Percentiles rank a stretch among this genome's conserved stretches.
These are phyloP conservation scores for Piper longum DNA, from an alignment of 164 flowering plant genomes.

Conservation along the genomic window DNA sequence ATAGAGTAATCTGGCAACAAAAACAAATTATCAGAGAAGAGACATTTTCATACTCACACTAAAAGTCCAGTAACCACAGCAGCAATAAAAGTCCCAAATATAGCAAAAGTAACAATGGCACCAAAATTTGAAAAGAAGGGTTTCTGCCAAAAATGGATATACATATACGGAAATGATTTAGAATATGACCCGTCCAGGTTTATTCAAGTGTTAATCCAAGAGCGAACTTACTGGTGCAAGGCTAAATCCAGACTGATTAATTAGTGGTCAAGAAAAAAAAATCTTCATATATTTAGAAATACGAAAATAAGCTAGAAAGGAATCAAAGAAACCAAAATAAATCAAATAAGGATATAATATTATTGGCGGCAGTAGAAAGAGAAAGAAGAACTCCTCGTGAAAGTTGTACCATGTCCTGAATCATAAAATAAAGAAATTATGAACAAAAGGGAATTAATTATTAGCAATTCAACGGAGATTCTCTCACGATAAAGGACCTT, in stretches of 20 bases:
- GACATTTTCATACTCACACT: constrained; percentile 43
- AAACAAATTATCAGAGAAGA: not conserved
- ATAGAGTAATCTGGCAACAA: not conserved
- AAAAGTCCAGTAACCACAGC: constrained; percentile 80
- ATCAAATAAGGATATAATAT: constrained; percentile 78
- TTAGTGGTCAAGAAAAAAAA: constrained; percentile 49
- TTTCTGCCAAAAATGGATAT: constrained; percentile 38
- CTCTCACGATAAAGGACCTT: constrained; percentile 28
- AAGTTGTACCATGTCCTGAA: constrained; percentile 94
- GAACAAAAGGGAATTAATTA: not conserved
- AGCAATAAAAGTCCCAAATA: constrained; percentile 82
- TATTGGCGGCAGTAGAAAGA: constrained; percentile 86
- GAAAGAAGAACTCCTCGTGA: constrained; percentile 94
- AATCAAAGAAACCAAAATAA: not conserved
- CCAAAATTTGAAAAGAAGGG: constrained; percentile 98
- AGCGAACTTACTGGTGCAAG: constrained; percentile 70
- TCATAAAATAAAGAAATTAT: constrained; percentile 5
- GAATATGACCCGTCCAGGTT: not conserved
- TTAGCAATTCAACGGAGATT: not conserved
- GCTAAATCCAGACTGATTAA: constrained; percentile 95
- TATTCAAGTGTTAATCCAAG: not conserved
- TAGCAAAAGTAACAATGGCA: constrained; percentile 94
- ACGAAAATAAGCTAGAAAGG: not conserved
- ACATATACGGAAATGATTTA: not conserved
- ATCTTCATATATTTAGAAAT: not conserved